Evolutionary conservation across 78 protist species (phyloP).

Genomic region (Dictyostelium intermedium): DNA sequence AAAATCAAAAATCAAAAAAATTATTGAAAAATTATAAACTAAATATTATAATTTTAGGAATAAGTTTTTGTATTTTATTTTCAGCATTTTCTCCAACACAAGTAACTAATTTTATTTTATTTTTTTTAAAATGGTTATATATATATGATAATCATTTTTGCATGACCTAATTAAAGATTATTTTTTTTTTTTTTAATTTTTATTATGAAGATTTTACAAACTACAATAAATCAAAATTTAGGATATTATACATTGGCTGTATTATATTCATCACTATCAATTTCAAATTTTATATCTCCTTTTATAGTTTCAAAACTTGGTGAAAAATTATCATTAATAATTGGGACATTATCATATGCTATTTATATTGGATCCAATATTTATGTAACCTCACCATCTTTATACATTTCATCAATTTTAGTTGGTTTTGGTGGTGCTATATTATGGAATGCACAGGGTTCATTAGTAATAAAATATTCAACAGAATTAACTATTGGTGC

Average conservation of each 20-base stretch:
- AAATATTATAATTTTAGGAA: conserved; percentile 40
- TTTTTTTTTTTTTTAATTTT: too few relatives aligned
- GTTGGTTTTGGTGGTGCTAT: conserved; percentile 72
- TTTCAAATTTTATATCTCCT: conserved; percentile 56
- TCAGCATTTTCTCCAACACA: conserved; percentile 60
- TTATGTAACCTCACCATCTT: background rate
- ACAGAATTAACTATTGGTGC: conserved; percentile 28
- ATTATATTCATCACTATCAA: conserved; percentile 25
- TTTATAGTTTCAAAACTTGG: conserved; percentile 21
- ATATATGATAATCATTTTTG: too few relatives aligned
- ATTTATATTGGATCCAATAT: conserved; percentile 57
- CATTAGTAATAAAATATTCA: conserved; percentile 60
- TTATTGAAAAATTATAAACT: background rate
- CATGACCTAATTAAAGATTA: background rate
- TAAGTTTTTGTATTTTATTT: conserved; percentile 51
- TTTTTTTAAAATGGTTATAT: background rate
- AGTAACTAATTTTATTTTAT: background rate
- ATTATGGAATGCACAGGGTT: conserved; percentile 73
- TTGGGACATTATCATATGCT: conserved; percentile 24
- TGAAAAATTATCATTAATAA: conserved; percentile 31
- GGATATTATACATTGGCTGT: conserved; percentile 48
- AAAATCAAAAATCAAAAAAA: background rate
- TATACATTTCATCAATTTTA: conserved; percentile 27
- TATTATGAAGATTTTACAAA: conserved; percentile 30
- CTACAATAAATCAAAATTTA: conserved; percentile 23